Percentiles rank a stretch among this genome's conserved stretches.
Conservation (phyloP, 2,329 filamentous ascomycete species). For the Neofusicoccum laricinum region DNA sequence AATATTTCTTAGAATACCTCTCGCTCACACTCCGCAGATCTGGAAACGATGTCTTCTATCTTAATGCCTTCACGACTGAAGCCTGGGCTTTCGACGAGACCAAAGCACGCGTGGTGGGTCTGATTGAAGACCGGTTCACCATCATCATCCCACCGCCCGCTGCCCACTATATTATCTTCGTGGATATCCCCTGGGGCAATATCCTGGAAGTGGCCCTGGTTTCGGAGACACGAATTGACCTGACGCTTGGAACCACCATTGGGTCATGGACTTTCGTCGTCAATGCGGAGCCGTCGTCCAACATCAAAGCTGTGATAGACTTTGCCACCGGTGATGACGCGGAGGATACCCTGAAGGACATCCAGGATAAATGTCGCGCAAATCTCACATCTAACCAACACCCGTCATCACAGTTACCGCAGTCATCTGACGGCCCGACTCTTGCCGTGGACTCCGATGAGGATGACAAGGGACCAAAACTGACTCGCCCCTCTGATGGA, state of each 20-base stretch:
- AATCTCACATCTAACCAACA: not conserved
- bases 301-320: constrained; percentile 20
- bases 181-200: constrained; percentile 27
- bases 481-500: not conserved
- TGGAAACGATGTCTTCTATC: not conserved
- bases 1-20: no score
- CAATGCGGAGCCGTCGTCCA: constrained; percentile 22
- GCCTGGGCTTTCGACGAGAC: constrained; percentile 20
- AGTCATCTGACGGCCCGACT: not conserved
- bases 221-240: not conserved
- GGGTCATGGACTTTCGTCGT: constrained; percentile 24
- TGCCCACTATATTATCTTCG: constrained; percentile 19
- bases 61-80: constrained; percentile 21
- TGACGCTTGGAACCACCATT: constrained; percentile 22
- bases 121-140: constrained; percentile 20
- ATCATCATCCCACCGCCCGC: constrained; percentile 22
- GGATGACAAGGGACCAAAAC: not conserved
- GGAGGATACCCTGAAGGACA: not conserved
- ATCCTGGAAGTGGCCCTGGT: not conserved
- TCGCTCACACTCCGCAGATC: not conserved
- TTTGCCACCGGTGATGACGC: not conserved
- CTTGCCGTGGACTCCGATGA: not conserved
- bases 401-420: not conserved
- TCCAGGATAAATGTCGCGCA: not conserved
- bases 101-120: not conserved